phyloP scores from a whole-genome alignment of 257 asterid genomes.

The Solanum microdontum region DNA sequence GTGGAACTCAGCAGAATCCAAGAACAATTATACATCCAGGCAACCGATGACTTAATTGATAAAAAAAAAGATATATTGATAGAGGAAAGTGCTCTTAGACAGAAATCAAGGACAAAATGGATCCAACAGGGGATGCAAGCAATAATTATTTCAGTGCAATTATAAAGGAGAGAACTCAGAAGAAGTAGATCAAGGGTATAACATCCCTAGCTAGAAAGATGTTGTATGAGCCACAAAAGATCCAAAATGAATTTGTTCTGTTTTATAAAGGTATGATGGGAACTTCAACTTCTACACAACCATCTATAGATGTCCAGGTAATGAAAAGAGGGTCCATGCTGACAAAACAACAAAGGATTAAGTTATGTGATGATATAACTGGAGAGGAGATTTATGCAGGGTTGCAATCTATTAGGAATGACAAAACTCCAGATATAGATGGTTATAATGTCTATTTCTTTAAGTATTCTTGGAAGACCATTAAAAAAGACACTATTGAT shows the following conservation, averaged over 20 bases:
- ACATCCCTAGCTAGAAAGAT: too few relatives aligned
- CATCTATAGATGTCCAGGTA: background rate
- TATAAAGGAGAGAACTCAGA: too few relatives aligned
- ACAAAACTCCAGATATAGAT: background rate
- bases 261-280: background rate
- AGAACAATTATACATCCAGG: too few relatives aligned
- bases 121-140: background rate
- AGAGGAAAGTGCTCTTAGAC: too few relatives aligned
- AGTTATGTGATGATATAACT: background rate
- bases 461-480: background rate
- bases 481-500: background rate
- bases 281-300: background rate
- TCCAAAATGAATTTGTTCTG: too few relatives aligned
- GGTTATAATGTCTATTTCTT: background rate
- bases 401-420: background rate
- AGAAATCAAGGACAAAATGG: background rate
- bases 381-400: background rate
- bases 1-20: too few relatives aligned
- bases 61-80: background rate
- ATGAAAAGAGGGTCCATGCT: too few relatives aligned
- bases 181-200: accelerated
- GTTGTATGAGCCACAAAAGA: background rate
- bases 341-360: background rate
- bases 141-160: background rate
- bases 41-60: too few relatives aligned